Conservation (phyloP, 2,329 filamentous ascomycete genomes). For the Westerdykella sp. region DNA sequence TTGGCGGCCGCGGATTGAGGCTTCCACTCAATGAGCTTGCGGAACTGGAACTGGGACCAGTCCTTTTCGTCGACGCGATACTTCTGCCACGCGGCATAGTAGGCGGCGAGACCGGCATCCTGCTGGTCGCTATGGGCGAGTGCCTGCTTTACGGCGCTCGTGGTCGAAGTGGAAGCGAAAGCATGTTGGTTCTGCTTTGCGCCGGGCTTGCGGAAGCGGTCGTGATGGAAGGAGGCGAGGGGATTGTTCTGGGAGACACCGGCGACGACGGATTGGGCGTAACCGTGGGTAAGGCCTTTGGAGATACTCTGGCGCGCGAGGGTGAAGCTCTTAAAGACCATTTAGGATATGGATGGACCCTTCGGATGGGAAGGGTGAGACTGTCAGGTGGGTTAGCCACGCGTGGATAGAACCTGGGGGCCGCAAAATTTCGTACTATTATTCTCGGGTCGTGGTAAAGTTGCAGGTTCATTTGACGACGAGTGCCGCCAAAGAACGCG, state of each 20-base stretch:
- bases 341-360: constrained; percentile 72
- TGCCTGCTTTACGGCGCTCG: constrained; percentile 31
- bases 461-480: constrained; percentile 99
- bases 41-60: constrained; percentile 88
- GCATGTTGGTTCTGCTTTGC: constrained; percentile 67
- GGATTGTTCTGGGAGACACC: constrained; percentile 61
- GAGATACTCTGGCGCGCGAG: constrained; percentile 97
- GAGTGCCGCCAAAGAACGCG: constrained; percentile 84
- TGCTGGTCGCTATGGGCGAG: constrained; percentile 27
- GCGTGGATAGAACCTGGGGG: constrained; percentile 12
- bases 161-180: constrained; percentile 52
- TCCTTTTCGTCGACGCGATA: constrained; percentile 67
- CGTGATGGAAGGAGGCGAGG: constrained; percentile 47
- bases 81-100: constrained; percentile 85
- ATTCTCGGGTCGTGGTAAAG: constrained; percentile 53
- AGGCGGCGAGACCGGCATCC: constrained; percentile 68
- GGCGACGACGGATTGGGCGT: constrained; percentile 95
- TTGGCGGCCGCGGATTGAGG: constrained; percentile 39
- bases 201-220: constrained; percentile 43
- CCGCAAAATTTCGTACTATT: constrained; percentile 50
- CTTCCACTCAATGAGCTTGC: constrained; percentile 86
- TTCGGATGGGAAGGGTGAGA: constrained; percentile 51
- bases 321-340: constrained; percentile 67
- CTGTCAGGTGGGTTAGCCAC: constrained; percentile 19
- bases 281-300: constrained; percentile 96